Evolutionary conservation across 2,329 filamentous ascomycete genomes (phyloP), one percentile per base, ranked within the genome.

Genomic region (Claviceps quebecensis): DNA sequence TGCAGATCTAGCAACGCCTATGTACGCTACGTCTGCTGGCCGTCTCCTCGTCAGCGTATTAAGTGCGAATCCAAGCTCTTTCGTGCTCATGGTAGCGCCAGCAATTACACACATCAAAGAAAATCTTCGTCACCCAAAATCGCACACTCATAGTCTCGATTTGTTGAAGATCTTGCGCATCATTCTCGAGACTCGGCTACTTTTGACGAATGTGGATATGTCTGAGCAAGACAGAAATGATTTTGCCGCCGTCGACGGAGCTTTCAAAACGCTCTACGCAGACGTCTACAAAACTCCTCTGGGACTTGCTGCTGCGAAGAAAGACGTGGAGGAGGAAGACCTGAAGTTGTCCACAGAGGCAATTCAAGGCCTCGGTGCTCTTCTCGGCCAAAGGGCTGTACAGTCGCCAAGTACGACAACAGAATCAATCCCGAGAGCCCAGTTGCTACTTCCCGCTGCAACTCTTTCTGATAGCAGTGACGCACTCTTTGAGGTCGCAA

Each of bases 1-100:
- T 14, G 70, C 73, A 29, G 77, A 81, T 51, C 61, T 81, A 19
- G 69, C 70, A 4, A 78, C 73, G 53, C 67, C 73, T 2, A 72
- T 70, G 13, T 80, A 80, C 55, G 69, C 74, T 0, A 70, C 72
- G 36, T 66, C 72, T 6, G 74, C 76, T 8, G 77, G 77, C 5
- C 69, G 75, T 40, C 65, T 80, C 7, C 62, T 80, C 8, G 69
- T 75, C 51, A 72, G 73, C 48, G 69, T 78, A 4, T 61, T 75
- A 50, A 75, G 71, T 41, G 72, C 75, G 14, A 74, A 68, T 37
- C 61, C 68, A 4, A 62, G 65, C 23, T 70, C 74, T 1, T 81
- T 80, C 56, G 65, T 70, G 7, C 61, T 74, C 38, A 69, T 72
- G 58, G 67, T 72, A 2, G 65, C 72, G 2, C 70, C 73, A 2